phyloP scores from a whole-genome alignment of 371 early-diverging fungal genomes.

The Umbelopsis sp. region DNA sequence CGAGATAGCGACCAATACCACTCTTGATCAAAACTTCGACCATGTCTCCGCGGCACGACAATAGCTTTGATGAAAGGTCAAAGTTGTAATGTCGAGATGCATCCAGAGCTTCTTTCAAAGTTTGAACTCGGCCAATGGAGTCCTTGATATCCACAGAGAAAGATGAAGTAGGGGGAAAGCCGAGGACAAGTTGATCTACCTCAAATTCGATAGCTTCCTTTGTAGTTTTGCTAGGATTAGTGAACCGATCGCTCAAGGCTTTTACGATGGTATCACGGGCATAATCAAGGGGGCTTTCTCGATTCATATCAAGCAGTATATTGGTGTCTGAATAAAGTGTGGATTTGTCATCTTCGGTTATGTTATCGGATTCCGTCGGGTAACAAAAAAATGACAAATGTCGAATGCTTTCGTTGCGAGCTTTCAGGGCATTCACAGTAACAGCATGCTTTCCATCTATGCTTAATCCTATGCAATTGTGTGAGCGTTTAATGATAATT shows the following conservation, averaged over 20 bases:
- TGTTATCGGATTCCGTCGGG: background rate
- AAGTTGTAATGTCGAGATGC: constrained; percentile 69
- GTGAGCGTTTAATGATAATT: background rate
- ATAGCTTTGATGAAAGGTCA: constrained; percentile 81
- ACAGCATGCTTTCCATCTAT: background rate
- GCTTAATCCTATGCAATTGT: background rate
- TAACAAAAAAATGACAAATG: background rate
- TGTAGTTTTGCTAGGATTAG: constrained; percentile 20
- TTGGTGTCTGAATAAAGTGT: background rate
- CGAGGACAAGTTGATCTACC: background rate
- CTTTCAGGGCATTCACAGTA: background rate
- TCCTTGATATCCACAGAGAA: constrained; percentile 15
- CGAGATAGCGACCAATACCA: constrained; percentile 86
- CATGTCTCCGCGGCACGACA: constrained; percentile 72
- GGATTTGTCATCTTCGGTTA: background rate
- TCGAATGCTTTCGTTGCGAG: background rate
- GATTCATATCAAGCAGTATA: background rate
- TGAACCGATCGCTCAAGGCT: background rate
- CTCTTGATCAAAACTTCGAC: constrained; percentile 79
- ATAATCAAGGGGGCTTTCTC: constrained; percentile 1
- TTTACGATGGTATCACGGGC: constrained; percentile 13
- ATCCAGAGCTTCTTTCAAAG: constrained; percentile 40
- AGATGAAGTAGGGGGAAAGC: constrained; percentile 15
- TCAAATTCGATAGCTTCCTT: constrained; percentile 34
- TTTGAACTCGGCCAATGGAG: constrained; percentile 29